Evolutionary conservation across 768 basidiomycete genomes (phyloP), one percentile per base, ranked within the genome.

Genomic region (Boletus vinaceobasis): DNA sequence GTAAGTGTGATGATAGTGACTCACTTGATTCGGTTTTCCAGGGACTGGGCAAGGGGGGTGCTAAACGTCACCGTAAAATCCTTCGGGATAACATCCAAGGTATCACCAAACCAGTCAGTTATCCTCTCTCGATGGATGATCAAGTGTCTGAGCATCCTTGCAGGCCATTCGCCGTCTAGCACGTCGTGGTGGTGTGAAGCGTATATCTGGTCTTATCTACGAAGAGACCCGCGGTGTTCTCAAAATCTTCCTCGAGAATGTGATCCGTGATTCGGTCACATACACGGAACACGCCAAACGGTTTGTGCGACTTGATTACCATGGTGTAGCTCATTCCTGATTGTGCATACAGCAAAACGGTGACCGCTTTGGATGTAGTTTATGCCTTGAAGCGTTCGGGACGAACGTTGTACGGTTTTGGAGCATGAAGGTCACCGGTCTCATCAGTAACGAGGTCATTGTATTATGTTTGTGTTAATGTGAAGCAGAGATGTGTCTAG

Each of bases 201-300:
- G 86, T 85, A 87, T 88, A 68, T 87, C 84, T 31, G 86, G 86
- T 58, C 79, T 90, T 55, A 89, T 90, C 72, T 90, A 91, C 72
- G 90, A 92, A 73, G 90, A 92, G 79, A 91, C 90, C 29, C 88
- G 90, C 65, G 88, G 88, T 75, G 89, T 91, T n/a, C 79, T 93
- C 63, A 92, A 91, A 76, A 88, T 90, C 65, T 90, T 90, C 81
- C 78, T 88, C 36, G 87, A 89, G 76, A 87, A 85, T 60, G 84
- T 79, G 47, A 90, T 93, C 68, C 85, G 90, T 57, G 90, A 93
- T 73, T 90, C 88, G 11, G 90, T 93, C 62, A 93, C 90, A 56
- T 93, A 93, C 80, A 92, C 91, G 33, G 90, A 93, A 72, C 91
- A 93, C 78, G 90, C 91, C 55, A 93, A 93, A 75, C 81, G 87